A percentile compares a stretch with the other conserved stretches of the same genome.
Evolutionary conservation across 164 flowering plant genomes (phyloP).

Genomic region (Macadamia integrifolia): DNA sequence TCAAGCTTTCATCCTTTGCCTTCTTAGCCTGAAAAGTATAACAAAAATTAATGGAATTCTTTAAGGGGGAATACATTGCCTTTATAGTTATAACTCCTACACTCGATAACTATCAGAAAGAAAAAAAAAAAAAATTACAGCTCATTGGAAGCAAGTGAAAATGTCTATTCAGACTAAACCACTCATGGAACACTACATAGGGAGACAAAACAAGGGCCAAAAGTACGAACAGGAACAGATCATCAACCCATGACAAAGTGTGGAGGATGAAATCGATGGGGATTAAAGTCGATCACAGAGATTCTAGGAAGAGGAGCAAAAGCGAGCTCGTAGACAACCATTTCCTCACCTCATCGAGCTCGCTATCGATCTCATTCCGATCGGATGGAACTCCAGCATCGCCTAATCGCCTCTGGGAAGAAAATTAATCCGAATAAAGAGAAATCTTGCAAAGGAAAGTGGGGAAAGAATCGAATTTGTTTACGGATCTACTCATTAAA

Average conservation of each 20-base stretch:
- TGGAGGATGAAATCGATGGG: background rate
- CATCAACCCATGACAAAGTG: background rate
- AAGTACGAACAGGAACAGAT: background rate
- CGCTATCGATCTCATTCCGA: constrained; percentile 8
- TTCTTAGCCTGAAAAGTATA: constrained; percentile 42
- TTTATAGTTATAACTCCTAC: background rate
- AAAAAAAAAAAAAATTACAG: too few species aligned
- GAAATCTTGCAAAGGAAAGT: background rate
- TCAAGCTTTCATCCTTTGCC: constrained; percentile 36
- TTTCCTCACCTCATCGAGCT: constrained; percentile 20
- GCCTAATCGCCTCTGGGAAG: constrained; percentile 14
- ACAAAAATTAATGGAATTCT: background rate
- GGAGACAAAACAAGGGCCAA: background rate
- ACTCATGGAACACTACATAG: background rate
- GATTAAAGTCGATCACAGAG: background rate
- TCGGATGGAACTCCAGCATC: constrained; percentile 8
- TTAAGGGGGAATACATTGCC: background rate
- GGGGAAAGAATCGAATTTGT: background rate
- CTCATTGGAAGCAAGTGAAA: too few species aligned
- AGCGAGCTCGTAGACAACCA: constrained; percentile 3
- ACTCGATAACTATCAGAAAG: background rate
- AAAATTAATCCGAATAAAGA: constrained; percentile 9
- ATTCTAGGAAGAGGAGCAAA: background rate
- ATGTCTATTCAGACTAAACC: too few species aligned
- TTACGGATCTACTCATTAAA: background rate